Evolutionary conservation across 2,329 filamentous ascomycete genomes (phyloP).

Genomic region (Diaporthe eres): DNA sequence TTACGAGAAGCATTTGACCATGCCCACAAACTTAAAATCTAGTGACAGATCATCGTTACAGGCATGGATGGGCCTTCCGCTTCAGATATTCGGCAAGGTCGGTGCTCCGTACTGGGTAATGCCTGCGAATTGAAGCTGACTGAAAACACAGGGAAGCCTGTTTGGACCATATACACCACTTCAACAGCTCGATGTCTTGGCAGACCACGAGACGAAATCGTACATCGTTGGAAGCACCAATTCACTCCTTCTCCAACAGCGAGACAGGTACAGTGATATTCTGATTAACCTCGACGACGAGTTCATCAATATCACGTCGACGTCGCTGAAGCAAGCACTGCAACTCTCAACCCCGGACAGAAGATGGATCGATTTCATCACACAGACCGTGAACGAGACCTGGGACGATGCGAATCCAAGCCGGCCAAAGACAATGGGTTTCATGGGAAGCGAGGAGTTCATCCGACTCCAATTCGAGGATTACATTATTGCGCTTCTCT

Average conservation of each 20-base stretch:
- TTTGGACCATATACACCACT: slow-evolving; percentile 97
- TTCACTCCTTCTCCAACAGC: slow-evolving; percentile 92
- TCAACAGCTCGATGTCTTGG: slow-evolving; percentile 93
- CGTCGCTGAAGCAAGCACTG: slow-evolving; percentile 82
- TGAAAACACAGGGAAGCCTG: slow-evolving; percentile 79
- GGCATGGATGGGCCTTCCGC: slow-evolving; percentile 92
- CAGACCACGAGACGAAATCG: slow-evolving; percentile 94
- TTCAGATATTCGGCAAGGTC: slow-evolving; percentile 95
- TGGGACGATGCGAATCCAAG: slow-evolving; percentile 95
- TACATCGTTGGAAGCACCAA: slow-evolving; percentile 99
- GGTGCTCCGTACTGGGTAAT: slow-evolving; percentile 40
- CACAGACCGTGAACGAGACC: slow-evolving; percentile 92
- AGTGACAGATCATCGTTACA: slow-evolving; percentile 93
- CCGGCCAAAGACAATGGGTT: slow-evolving; percentile 93
- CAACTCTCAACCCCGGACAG: slow-evolving; percentile 87
- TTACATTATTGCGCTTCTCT: slow-evolving; percentile 90
- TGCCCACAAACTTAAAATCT: slow-evolving; percentile 87
- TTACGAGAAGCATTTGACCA: slow-evolving; percentile 81
- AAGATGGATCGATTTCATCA: slow-evolving; percentile 96
- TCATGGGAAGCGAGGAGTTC: slow-evolving; percentile 96
- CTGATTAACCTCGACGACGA: slow-evolving; percentile 96
- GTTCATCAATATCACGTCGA: slow-evolving; percentile 85
- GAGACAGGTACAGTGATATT: slow-evolving; percentile 95
- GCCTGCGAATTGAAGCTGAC: neutral
- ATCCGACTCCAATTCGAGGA: slow-evolving; percentile 98